Evolutionary conservation across 805 yeast genomes (phyloP).

Genomic region (Kuraishia molischiana): DNA sequence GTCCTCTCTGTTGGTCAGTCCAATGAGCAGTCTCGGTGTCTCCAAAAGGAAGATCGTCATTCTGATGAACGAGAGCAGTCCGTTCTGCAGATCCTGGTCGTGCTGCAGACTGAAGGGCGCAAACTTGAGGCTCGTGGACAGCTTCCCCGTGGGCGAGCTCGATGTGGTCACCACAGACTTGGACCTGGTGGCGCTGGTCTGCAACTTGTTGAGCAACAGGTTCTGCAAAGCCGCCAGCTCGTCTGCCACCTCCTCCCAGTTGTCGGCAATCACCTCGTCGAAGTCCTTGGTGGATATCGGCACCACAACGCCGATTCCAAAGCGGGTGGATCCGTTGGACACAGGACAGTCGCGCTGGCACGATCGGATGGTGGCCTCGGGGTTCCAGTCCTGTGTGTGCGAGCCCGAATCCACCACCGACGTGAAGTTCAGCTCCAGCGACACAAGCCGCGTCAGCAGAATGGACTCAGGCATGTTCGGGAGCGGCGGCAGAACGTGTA

Average conservation of each 20-base stretch:
- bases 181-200: constrained; percentile 10
- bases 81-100: constrained; percentile 31
- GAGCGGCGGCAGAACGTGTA: constrained; percentile 36
- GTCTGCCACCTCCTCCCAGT: constrained; percentile 38
- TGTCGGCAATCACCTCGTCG: constrained; percentile 32
- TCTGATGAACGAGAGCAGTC: constrained; percentile 25
- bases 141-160: constrained; percentile 5
- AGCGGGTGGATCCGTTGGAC: constrained; percentile 18
- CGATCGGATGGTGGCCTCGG: constrained; percentile 28
- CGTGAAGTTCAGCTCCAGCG: constrained; percentile 15
- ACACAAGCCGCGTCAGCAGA: constrained; percentile 35
- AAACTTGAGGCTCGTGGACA: constrained; percentile 27
- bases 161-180: background rate
- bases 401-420: constrained; percentile 3
- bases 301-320: constrained; percentile 37
- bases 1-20: constrained; percentile 25
- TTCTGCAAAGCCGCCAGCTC: constrained; percentile 29
- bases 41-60: constrained; percentile 29
- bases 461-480: constrained; percentile 28
- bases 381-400: constrained; percentile 26
- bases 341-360: constrained; percentile 7
- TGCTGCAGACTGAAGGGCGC: constrained; percentile 28
- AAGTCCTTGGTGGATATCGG: constrained; percentile 29
- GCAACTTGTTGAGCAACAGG: constrained; percentile 26
- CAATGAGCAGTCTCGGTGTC: constrained; percentile 35